phyloP scores from a whole-genome alignment of 2,329 filamentous ascomycete species.

The Akanthomyces uredinophilus region DNA sequence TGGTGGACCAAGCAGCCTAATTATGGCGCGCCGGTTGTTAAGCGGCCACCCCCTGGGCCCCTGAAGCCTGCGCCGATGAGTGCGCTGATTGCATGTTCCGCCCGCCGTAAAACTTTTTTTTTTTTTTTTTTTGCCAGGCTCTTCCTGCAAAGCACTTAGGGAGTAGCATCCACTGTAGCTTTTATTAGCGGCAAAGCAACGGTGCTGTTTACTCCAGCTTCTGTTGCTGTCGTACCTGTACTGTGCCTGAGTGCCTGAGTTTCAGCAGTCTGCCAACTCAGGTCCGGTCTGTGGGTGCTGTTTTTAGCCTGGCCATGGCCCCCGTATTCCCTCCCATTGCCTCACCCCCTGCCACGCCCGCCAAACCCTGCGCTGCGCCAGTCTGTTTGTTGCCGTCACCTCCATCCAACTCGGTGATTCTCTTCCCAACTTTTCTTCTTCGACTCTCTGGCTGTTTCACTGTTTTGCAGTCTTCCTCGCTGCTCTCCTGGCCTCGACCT shows the following conservation, averaged over 20 bases:
- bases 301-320: not conserved
- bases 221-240: no score
- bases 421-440: slow-evolving; percentile 1
- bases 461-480: slow-evolving; percentile 19
- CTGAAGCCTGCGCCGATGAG: not conserved
- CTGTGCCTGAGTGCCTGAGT: not conserved
- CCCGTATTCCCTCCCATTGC: not conserved
- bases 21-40: not conserved
- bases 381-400: not conserved
- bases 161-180: not conserved
- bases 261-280: not conserved
- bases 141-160: not conserved
- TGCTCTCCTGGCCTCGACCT: slow-evolving; percentile 21
- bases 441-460: not conserved
- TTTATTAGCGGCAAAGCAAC: not conserved
- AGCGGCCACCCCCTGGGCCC: not conserved
- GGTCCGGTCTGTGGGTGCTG: not conserved
- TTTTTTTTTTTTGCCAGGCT: not conserved
- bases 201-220: not conserved
- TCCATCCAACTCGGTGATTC: not conserved
- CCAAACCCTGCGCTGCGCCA: not conserved
- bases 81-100: slow-evolving; percentile 14
- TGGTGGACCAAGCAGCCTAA: not conserved
- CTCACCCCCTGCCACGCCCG: not conserved
- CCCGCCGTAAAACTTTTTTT: slow-evolving; percentile 9